Base-by-base conservation (phyloP, 768 basidiomycete genomes). In the Hortiboletus flavorubellus region DNA sequence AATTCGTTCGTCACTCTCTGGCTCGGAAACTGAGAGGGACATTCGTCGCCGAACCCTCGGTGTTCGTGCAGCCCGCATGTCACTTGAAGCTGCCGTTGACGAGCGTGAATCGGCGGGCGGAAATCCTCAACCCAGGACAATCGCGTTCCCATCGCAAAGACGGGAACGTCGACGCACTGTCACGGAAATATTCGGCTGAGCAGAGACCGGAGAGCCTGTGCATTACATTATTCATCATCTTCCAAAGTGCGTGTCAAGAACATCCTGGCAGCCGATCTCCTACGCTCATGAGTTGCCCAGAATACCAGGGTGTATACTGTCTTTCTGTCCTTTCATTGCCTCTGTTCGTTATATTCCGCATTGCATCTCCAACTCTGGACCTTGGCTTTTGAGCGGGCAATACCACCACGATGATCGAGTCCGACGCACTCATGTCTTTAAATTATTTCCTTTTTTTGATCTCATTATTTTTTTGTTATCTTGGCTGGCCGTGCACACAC, bases 11-110 rank as follows among this genome's bases (percentile, higher is more conserved):
- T 59, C 75, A 1, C 67, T 69, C 37, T 79, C 78, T 8, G 76
- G 78, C 4, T 75, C 72, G 5, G 85, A 87, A 67, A 78, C 81
- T 21, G 82, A 81, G 61, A 74, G 76, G 53, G 73, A 69, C 66
- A 72, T 66, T 70, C 76, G 66, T 45, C 71, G 69, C 26, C 72
- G 72, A 43, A 79, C 72, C 56, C 64, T 72, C 43, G 75, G 66
- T 56, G 66, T 65, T 11, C 74, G 72, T 50, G 68, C 74, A 45
- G 69, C 78, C 48, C 78, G 81, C 12, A 65, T 78, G 59, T 84
- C 83, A 55, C 72, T 79, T 14, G 75, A 77, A 56, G 63, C 71
- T 6, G 59, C 71, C 0, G 58, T 55, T 40, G 69, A 72, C 44
- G 68, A 59, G 33, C 64, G 52, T 16, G 63, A 71, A 60, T 30